These are phyloP conservation scores for Cordyceps cicadae DNA, from an alignment of 2,329 filamentous ascomycete species.

Conservation along the genomic window DNA sequence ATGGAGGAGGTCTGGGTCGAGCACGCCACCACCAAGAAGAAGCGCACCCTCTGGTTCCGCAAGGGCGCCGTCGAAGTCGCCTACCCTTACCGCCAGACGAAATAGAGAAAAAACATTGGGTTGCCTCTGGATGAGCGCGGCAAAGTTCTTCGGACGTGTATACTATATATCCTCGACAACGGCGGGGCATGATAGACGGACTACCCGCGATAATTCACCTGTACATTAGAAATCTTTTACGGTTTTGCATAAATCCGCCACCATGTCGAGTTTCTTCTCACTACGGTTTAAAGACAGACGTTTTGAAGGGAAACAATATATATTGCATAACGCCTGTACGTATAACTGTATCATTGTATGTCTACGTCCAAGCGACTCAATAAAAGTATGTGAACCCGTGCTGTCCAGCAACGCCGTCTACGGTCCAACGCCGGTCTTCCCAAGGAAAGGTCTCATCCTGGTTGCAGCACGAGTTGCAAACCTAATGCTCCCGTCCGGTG, in stretches of 20 bases:
- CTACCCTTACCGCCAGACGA: slow-evolving; percentile 46
- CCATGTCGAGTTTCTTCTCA: neutral
- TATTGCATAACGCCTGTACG: neutral
- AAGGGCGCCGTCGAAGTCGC: slow-evolving; percentile 66
- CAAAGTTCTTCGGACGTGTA: neutral
- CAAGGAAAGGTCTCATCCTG: slow-evolving; percentile 1
- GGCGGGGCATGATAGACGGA: neutral
- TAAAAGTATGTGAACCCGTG: slow-evolving; percentile 10
- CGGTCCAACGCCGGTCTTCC: slow-evolving; percentile 9
- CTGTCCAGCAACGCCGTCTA: slow-evolving; percentile 10
- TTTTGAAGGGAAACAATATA: neutral
- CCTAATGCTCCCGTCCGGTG: slow-evolving; percentile 33
- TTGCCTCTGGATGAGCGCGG: neutral
- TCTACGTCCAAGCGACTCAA: neutral
- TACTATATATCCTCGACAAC: neutral
- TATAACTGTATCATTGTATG: neutral
- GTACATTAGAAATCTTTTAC: slow-evolving; percentile 9
- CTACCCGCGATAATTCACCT: slow-evolving; percentile 2
- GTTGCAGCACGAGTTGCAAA: slow-evolving; percentile 5
- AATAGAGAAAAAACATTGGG: slow-evolving; percentile 3
- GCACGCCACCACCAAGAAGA: slow-evolving; percentile 78
- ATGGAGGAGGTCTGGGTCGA: slow-evolving; percentile 83
- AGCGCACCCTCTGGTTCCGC: slow-evolving; percentile 75
- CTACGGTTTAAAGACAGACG: neutral
- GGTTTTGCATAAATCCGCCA: neutral